Evolutionary conservation across 306 rosid species (phyloP), one percentile per base, ranked within the genome.

Genomic region (Mimosa pudica): DNA sequence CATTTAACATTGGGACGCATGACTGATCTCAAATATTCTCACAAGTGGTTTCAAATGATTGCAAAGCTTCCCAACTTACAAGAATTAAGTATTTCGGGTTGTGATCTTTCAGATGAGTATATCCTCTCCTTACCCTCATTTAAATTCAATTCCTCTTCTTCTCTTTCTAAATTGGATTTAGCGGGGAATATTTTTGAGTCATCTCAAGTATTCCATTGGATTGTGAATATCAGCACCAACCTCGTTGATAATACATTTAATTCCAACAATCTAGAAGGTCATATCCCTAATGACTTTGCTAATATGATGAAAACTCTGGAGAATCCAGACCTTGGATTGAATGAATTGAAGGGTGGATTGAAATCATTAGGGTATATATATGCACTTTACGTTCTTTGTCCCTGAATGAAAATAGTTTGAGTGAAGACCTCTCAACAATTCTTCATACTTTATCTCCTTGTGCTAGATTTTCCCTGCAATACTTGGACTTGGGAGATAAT

Each of bases 71-170:
- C 76, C 36, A 48, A 1, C 14, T 51, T 49, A n/a, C 14, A 35
- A 33, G 32, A 30, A 8, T 2, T 47, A 8, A 0, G 0, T 1
- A 9, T 70, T 4, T 2, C 4, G 4, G 2, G 0, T 0, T 18
- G 6, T 11, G 10, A 24, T 47, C 75, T 70, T 71, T 71, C 61
- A 30, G 44, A 71, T 32, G 2, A 24, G 7, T 5, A 5, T 71
- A 11, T 71, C 11, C 44, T 48, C 32, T 47, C 24, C 9, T 7
- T 32, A n/a, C 8, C 75, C 1, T 33, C 41, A 13, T 13, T 7
- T 0, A 11, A 30, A n/a, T 71, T 32, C 3, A 71, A 71, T 32
- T 52, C n/a, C 12, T 52, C 77, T 0, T 1, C 7, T 52, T 73
- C 77, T 35, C 65, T 73, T 52, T 32, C 47, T 35, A 11, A 35